Percentiles rank a stretch among this genome's conserved stretches.
Evolutionary conservation across 2,329 filamentous ascomycete genomes (phyloP).

Genomic region (Claviceps spartinae): DNA sequence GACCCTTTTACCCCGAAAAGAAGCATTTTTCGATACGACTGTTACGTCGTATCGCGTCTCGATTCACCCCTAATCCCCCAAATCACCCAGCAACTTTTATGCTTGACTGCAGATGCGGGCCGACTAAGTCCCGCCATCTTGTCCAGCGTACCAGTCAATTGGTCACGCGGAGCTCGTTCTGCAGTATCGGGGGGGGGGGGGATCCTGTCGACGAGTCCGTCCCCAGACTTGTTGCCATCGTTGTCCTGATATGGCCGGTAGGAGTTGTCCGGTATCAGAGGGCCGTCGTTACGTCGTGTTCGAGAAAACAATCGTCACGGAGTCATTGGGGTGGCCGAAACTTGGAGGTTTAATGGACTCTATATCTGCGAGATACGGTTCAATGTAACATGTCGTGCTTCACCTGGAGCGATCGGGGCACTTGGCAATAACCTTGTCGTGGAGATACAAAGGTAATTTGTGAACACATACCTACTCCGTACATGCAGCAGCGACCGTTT

Average conservation of each 20-base stretch:
- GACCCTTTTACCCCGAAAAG: constrained; percentile 5
- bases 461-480: neutral
- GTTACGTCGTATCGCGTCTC: constrained; percentile 1
- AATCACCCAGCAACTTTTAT: neutral
- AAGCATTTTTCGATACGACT: neutral
- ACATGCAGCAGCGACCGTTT: neutral
- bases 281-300: neutral
- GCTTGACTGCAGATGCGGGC: neutral
- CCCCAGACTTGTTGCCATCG: neutral
- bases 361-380: neutral
- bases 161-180: neutral
- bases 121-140: neutral
- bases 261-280: neutral
- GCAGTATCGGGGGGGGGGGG: neutral
- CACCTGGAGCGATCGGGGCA: neutral
- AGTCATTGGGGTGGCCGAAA: neutral
- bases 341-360: neutral
- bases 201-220: neutral
- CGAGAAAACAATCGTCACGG: neutral
- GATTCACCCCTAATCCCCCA: neutral
- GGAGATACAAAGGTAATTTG: neutral
- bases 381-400: constrained; percentile 1
- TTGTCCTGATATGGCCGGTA: neutral
- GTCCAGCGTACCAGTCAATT: neutral
- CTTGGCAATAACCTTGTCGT: neutral